Evolutionary conservation across 441 rosid species (phyloP).

Genomic region (Jatropha multifida): DNA sequence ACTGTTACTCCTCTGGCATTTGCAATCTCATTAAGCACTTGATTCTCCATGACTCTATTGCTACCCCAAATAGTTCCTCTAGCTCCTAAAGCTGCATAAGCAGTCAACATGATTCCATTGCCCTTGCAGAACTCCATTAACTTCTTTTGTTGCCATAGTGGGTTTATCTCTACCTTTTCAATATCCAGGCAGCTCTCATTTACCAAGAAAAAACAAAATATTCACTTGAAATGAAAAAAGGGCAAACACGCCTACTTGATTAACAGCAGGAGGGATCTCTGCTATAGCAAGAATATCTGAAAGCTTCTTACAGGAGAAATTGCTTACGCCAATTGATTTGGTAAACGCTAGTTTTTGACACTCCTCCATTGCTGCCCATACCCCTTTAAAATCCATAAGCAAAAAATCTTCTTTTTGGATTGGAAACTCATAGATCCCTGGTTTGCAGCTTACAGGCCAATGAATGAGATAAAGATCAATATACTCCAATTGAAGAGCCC

Average conservation of each 20-base stretch:
- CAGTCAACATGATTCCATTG: conserved; percentile 33
- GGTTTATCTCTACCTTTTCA: conserved; percentile 45
- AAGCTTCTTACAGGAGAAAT: conserved; percentile 63
- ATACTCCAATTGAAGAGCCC: conserved; percentile 48
- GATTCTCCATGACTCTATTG: conserved; percentile 41
- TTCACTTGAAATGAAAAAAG: not conserved
- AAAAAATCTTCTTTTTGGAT: conserved; percentile 40
- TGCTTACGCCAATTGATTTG: conserved; percentile 64
- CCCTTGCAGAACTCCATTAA: conserved; percentile 38
- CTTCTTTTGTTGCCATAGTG: conserved; percentile 45
- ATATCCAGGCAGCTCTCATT: conserved; percentile 3
- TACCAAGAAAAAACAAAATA: not conserved
- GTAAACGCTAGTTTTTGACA: conserved; percentile 54
- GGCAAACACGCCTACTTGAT: conserved; percentile 40
- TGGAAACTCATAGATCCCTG: conserved; percentile 39
- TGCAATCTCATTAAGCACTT: conserved; percentile 39
- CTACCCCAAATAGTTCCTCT: conserved; percentile 39
- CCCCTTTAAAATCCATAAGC: conserved; percentile 44
- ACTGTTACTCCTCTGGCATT: conserved; percentile 38
- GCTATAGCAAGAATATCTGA: conserved; percentile 46
- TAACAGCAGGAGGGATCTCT: conserved; percentile 56
- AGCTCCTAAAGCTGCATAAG: conserved; percentile 41
- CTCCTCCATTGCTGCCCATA: conserved; percentile 71
- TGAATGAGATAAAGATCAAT: conserved; percentile 49
- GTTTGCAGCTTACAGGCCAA: conserved; percentile 54